These are phyloP conservation scores for Rhizoclosmatium globosum DNA, from an alignment of 192 early-diverging fungal genomes.

Conservation along the genomic window DNA sequence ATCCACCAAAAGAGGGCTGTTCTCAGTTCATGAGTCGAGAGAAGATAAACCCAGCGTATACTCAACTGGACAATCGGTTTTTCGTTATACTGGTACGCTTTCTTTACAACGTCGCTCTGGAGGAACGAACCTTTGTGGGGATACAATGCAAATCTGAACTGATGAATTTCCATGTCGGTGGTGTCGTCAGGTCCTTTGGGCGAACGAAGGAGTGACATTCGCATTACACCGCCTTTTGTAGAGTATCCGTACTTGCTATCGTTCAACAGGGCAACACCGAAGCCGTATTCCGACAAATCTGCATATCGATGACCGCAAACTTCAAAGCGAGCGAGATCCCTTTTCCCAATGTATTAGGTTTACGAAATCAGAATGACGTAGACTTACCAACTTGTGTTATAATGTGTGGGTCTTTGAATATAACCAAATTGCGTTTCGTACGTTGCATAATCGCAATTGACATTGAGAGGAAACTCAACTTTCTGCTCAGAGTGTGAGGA, in stretches of 20 bases:
- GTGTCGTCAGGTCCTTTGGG: constrained; percentile 67
- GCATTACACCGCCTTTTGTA: constrained; percentile 79
- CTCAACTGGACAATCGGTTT: constrained; percentile 65
- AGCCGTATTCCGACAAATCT: constrained; percentile 93
- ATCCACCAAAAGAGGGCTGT: constrained; percentile 9
- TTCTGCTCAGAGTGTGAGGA: constrained; percentile 64
- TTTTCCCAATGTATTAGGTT: too few species aligned
- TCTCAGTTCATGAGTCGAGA: neutral
- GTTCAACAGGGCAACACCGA: constrained; percentile 92
- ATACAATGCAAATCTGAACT: constrained; percentile 89
- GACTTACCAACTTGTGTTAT: constrained; percentile 83
- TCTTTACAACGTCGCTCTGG: constrained; percentile 84
- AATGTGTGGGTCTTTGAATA: constrained; percentile 92
- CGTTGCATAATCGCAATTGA: constrained; percentile 83
- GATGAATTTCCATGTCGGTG: constrained; percentile 61
- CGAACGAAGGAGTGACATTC: constrained; percentile 83
- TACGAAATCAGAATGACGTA: too few species aligned
- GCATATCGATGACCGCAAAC: constrained; percentile 97
- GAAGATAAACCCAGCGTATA: neutral
- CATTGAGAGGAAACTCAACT: constrained; percentile 91
- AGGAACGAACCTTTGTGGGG: constrained; percentile 86
- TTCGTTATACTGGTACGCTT: constrained; percentile 93
- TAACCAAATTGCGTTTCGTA: constrained; percentile 97
- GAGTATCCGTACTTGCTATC: constrained; percentile 98
- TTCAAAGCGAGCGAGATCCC: constrained; percentile 93